Base-by-base conservation (phyloP, 371 early-diverging fungal genomes). In the Mortierella sp. region DNA sequence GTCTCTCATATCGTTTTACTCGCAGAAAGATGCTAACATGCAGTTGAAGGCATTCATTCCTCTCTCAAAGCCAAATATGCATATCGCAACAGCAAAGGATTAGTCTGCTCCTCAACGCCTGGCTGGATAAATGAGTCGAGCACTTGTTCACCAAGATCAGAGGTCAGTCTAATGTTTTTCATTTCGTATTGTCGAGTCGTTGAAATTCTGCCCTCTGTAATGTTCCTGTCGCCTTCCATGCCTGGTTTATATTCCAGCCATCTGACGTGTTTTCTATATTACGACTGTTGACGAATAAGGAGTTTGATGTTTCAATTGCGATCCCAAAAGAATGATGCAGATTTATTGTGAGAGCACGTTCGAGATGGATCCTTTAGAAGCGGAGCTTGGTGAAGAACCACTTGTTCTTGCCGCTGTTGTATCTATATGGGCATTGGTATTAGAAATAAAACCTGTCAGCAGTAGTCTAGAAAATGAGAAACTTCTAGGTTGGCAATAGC, bases 331-430 rank as follows among this genome's bases (percentile, higher is more conserved):
- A 55, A 55, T 55, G 28, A 55, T 55, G 55, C 28, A 64, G 49
- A 62, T 68, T 68, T 68, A 68, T 68, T 68, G 68, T 22, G 35
- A 60, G 60, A 47, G 61, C 47, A 16, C 22, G 61, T 60, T 60
- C 47, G 26, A 49, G 24, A 47, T 18, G 28, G 30, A 16, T 58
- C 37, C 51, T n/a, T 96, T 95, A 96, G 95, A 97, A 97, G 85
- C 96, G 93, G 83, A 99, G 97, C 94, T 98, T 98, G 90, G 93
- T 93, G 93, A 99, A 99, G 96, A 99, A 98, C 99, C 99, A 99
- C 94, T 96, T 97, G 96, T 97, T 97, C 95, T 97, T 97, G 87
- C 99, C 99, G 80, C 93, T 88, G 86, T 93, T 93, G 92, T 97
- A 97, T 75, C 94, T 92, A 16, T 54, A 45, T 28, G 28, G 28